Base-by-base conservation (phyloP, 805 yeast genomes). In the Wickerhamiella azyma region DNA sequence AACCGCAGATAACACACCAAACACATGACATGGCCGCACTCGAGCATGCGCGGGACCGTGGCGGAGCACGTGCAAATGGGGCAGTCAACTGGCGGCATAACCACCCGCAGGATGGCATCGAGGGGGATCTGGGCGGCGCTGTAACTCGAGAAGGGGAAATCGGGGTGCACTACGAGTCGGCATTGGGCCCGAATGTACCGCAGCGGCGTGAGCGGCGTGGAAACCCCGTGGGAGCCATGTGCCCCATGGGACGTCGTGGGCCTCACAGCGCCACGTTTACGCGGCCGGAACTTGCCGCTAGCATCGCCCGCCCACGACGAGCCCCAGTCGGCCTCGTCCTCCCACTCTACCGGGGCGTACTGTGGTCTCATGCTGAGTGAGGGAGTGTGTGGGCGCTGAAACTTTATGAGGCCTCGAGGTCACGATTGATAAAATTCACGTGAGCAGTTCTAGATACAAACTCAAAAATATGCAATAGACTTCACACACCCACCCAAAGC, bases 21-120 rank as follows among this genome's bases (percentile, higher is more conserved):
- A 59, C 99, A 92, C 57, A 92, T 76, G 13, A 86, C 72, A 59
- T 92, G 99, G 5, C 99, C 98, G 66, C 99, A 92, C 10, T 78
- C 72, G 26, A 85, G 78, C 97, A 92, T 94, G 46, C 97, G 68
- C 2, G 98, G 96, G 0, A 96, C 96, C 14, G 82, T 74, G 11
- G 92, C 83, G 11, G 77, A 79, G 43, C 85, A 72, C 11, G 92
- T 66, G 60, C 99, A 92, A 24, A 92, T 89, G 0, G 98, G 97
- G 59, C 99, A 92, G 33, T 79, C 77, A 19, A 69, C 60, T 1
- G 81, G 79, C 49, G 72, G 75, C 11, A 89, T 81, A 0, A 77
- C 79, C n/a, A 89, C 85, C 41, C 95, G 68, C 28, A 80, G 61
- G 5, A 92, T 76, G 33, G 74, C 68, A 3, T 68, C 67, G 49